Evolutionary conservation across 2,329 filamentous ascomycete genomes (phyloP), one percentile per base, ranked within the genome.

Genomic region (Sclerotinia minor): DNA sequence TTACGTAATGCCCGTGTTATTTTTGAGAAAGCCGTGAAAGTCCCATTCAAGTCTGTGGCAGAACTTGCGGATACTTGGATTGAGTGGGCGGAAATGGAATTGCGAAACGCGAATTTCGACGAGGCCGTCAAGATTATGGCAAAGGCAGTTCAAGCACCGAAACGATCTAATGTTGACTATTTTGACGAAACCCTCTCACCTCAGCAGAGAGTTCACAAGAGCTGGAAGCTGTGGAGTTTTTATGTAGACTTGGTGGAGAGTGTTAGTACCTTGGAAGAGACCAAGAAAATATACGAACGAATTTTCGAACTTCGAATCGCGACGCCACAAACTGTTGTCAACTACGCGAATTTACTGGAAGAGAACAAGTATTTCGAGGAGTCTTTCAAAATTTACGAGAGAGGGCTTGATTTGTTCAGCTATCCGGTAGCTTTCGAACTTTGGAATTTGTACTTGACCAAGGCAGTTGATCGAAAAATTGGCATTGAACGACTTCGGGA

Each of bases 201-300:
- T 5, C 95, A 99, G 78, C 95, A 98, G 81, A 87, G 96, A 71
- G 92, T 99, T 3, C 95, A 99, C 81, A 99, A 99, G 83, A 97
- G 92, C 77, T 99, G 95, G 95, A 99, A 98, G 79, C 81, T 99
- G 15, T 99, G 95, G 95, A 97, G 93, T 79, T 99, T 99, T 82
- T 99, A 99, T 75, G 94, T 99, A 52, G 95, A 99, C 78, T 86
- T 99, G 1, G 94, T 99, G 3, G 95, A 99, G 79, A 97, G 93
- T 78, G 94, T 97, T 44, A 90, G 91, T 70, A 92, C 91, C 0
- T 80, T 99, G 21, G 93, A 97, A 29, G 94, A 98, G 79, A 97
- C 94, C 0, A 92, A 88, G 78, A 94, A 92, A 78, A 89, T 98
- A 1, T 99, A 99, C 79, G 95, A 99, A 78, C 87, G 95, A 67